Evolutionary conservation across 495 filamentous ascomycete genomes (phyloP).

Genomic region (Daldinia concentrica): DNA sequence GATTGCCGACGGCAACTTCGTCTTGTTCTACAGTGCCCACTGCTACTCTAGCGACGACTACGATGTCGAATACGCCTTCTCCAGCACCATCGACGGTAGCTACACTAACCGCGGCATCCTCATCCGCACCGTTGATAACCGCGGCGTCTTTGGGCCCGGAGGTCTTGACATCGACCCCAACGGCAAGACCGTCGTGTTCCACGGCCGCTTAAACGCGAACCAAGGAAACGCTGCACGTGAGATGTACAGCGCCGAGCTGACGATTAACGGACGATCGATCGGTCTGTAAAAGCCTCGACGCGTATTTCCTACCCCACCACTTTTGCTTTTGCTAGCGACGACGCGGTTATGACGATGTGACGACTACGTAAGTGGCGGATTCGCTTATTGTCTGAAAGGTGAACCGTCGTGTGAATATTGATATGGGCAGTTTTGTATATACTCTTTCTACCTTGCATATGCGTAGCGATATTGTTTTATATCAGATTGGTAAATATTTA

Average conservation of each 20-base stretch:
- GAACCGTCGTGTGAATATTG: conserved; percentile 8
- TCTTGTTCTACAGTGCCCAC: conserved; percentile 70
- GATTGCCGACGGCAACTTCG: conserved; percentile 59
- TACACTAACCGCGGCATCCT: conserved; percentile 55
- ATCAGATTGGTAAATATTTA: not conserved
- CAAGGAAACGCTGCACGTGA: conserved; percentile 26
- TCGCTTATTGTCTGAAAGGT: not conserved
- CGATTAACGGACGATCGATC: conserved; percentile 38
- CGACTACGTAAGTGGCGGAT: not conserved
- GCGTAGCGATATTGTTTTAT: not conserved
- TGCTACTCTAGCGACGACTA: conserved; percentile 63
- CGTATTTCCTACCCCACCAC: not conserved
- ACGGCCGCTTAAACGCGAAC: conserved; percentile 39
- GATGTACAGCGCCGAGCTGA: conserved; percentile 43
- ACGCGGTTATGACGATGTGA: conserved; percentile 5
- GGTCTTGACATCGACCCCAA: conserved; percentile 47
- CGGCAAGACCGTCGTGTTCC: conserved; percentile 42
- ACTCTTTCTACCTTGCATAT: conserved; percentile 11
- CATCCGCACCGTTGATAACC: conserved; percentile 42
- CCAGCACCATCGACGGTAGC: conserved; percentile 55
- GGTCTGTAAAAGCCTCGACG: not conserved
- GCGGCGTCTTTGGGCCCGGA: conserved; percentile 42
- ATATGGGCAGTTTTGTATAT: conserved; percentile 25
- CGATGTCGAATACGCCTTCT: conserved; percentile 64
- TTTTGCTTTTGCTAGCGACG: not conserved